Evolutionary conservation across 495 filamentous ascomycete genomes (phyloP), one percentile per base, ranked within the genome.

Genomic region (Sabuloglossum arenarium): DNA sequence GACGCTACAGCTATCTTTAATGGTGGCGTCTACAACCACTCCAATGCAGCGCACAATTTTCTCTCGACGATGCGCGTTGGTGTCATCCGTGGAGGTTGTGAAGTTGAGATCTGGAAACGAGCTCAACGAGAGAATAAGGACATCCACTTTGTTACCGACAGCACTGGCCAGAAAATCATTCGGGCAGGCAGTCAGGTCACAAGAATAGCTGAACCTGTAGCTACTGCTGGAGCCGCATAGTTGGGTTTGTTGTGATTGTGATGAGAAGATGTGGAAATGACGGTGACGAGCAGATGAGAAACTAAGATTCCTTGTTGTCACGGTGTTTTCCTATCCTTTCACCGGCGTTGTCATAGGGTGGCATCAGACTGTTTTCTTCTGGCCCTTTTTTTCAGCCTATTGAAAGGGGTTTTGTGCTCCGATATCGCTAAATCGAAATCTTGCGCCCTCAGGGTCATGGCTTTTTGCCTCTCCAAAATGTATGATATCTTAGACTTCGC

Each of bases 101-200:
- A 58, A 29, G 58, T 60, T 28, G 58, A 60, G 42, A 60, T 60
- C 45, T 60, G 58, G 58, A 58, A 58, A 47, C 58, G 58, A 12
- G 58, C 42, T 42, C 53, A 57, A 27, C 54, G 54, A 16, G 58
- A 60, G 56, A 58, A 58, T 43, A 60, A 60, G 46, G 58, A 60
- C 37, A 74, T 80, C 50, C 77, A 81, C 53, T 80, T 83, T 56
- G 75, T 90, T 60, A 86, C 83, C 62, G 93, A 97, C 65, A 82
- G 78, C 8, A 71, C 78, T 39, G 91, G 90, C 37, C 78, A 86
- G 64, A 79, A 81, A 54, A 86, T 98, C 62, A 78, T 95, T 63
- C 84, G 93, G 27, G 91, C 91, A 52, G 93, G 93, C 45, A 75
- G 80, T 61, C 91, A 98, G 70, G 75, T 85, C 58, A 98, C 91